Conservation (phyloP, 2,329 filamentous ascomycete species). For the Xylariaceae sp. region DNA sequence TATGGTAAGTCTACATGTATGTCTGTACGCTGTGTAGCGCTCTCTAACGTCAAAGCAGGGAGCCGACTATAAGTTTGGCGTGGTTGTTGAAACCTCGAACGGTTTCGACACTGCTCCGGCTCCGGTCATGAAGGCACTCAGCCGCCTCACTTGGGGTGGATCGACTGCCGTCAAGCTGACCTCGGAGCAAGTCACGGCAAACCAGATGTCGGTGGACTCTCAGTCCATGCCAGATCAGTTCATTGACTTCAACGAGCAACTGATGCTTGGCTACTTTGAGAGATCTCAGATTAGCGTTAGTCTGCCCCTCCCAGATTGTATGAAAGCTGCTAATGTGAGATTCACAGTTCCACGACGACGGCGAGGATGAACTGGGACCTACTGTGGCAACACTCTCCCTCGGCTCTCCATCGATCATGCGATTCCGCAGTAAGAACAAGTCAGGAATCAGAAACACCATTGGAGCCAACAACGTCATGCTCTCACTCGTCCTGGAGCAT, state of each 20-base stretch:
- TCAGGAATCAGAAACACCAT: conserved; percentile 3
- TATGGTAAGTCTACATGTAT: conserved; percentile 36
- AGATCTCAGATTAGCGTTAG: conserved; percentile 51
- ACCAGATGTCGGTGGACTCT: conserved; percentile 1
- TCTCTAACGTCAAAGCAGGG: conserved; percentile 39
- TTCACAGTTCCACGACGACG: conserved; percentile 58
- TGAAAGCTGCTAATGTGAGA: background rate
- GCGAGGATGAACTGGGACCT: conserved; percentile 56
- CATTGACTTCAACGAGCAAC: conserved; percentile 56
- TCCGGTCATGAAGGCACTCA: conserved; percentile 45
- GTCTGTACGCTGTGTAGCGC: background rate
- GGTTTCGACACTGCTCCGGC: conserved; percentile 45
- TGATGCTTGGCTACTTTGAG: conserved; percentile 59
- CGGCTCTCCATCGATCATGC: conserved; percentile 54
- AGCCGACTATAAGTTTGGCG: conserved; percentile 62
- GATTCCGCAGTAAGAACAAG: conserved; percentile 48
- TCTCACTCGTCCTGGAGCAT: conserved; percentile 47
- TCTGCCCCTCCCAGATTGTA: conserved; percentile 1
- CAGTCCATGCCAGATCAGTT: conserved; percentile 26
- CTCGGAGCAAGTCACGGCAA: conserved; percentile 14
- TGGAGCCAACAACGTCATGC: conserved; percentile 19
- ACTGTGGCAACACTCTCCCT: conserved; percentile 58
- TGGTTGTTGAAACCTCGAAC: conserved; percentile 44
- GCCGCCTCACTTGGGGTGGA: conserved; percentile 52
- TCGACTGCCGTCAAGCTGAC: conserved; percentile 35